Base-by-base conservation (phyloP, 2,329 filamentous ascomycete species). In the Xylariaceae sp. region DNA sequence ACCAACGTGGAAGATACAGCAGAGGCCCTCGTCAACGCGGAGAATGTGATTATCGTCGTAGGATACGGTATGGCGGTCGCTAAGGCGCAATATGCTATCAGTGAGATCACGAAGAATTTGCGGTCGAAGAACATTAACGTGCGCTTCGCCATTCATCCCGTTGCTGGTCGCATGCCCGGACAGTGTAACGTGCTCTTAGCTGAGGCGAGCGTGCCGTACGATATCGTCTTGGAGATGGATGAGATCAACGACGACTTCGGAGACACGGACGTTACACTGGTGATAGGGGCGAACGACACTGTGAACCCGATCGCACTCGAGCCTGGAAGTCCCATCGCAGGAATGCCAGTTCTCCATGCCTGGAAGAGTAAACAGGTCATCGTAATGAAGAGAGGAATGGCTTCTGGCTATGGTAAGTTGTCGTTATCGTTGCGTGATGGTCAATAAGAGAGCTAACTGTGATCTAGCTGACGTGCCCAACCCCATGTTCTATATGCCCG, bases 41-140 rank as follows among this genome's bases (percentile, higher is more conserved):
- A 95, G 62, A 90, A 79, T 42, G 89, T 95, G 48, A 94, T 95
- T 60, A 90, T 96, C 47, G 85, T 92, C 1, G 90, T 95, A 5
- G 90, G 90, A 1, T 96, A 95, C 60, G 90, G 90, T 45, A 96
- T 96, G 90, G 90, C 90, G 0, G 90, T 96, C 1, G 90, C 90
- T 9, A 95, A 95, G 69, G 90, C 90, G 3, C 90, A 96, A 68
- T 95, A 95, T 64, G 89, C 89, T 18, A 89, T 95, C 45, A 86
- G 87, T 4, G 88, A 91, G 62, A 92, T 95, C 56, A 88, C 88
- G 5, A 73, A 77, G 39, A 80, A 84, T 67, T 74, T 95, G 14
- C 83, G 89, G n/a, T 71, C 80, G 38, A 87, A 86, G 65, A 87
- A 87, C 3, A 77, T 94, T 60, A 89, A 85, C 18, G 90, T 95